phyloP scores from a whole-genome alignment of 2,329 filamentous ascomycete species.

The Talaromyces sp. region DNA sequence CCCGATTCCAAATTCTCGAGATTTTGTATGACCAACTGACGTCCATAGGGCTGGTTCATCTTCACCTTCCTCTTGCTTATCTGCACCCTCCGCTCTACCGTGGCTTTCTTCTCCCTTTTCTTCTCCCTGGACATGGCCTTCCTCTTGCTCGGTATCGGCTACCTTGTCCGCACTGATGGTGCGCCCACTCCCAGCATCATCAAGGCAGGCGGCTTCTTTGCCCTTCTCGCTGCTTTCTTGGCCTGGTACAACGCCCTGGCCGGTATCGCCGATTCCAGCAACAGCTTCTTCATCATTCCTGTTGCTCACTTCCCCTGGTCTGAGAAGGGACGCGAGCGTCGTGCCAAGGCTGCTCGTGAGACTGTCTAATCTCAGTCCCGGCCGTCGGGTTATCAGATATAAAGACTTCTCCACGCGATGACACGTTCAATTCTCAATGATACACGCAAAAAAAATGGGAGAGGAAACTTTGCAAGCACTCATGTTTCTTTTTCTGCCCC shows the following conservation, averaged over 20 bases:
- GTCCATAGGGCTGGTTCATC: constrained; percentile 69
- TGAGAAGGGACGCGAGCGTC: constrained; percentile 50
- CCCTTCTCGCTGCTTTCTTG: constrained; percentile 73
- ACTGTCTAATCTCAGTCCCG: constrained; percentile 26
- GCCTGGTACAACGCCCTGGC: constrained; percentile 87
- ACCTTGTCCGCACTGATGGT: constrained; percentile 52
- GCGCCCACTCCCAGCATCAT: constrained; percentile 50
- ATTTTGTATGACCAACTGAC: constrained; percentile 14
- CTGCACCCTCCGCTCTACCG: constrained; percentile 71
- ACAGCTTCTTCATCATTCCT: constrained; percentile 88
- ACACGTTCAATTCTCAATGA: background rate
- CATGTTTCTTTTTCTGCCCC: background rate
- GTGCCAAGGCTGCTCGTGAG: constrained; percentile 52
- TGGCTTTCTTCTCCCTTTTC: constrained; percentile 76
- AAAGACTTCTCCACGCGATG: background rate
- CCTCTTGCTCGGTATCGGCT: constrained; percentile 65
- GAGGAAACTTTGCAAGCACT: background rate
- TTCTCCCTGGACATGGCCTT: constrained; percentile 73
- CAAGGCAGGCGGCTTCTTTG: constrained; percentile 73
- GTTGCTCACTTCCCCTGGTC: constrained; percentile 96
- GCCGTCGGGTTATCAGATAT: too few species aligned
- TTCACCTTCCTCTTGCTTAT: constrained; percentile 73
- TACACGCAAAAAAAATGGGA: background rate
- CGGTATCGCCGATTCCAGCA: constrained; percentile 67
- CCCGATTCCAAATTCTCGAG: background rate